Base-by-base conservation (phyloP, 2,329 filamentous ascomycete genomes). In the Knufia fluminis region DNA sequence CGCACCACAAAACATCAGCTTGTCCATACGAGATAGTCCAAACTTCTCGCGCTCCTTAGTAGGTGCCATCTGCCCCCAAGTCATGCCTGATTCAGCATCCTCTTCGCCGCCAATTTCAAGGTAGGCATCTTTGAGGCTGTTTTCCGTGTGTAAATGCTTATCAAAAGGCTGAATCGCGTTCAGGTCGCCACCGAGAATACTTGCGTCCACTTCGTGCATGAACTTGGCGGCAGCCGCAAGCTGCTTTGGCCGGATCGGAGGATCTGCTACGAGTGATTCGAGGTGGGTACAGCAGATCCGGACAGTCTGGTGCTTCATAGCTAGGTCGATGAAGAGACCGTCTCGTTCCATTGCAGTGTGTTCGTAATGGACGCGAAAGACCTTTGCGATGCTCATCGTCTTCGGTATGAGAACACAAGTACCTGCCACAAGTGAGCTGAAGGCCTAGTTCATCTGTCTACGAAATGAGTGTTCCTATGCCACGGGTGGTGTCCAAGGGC, bases 91-190 rank as follows among this genome's bases (percentile, higher is more conserved):
- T 2, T 73, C 70, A n/a, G 63, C 67, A 36, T 72, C 71, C 51
- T 79, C 76, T 32, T 63, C 46, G 0, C 75, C 76, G 0, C 76
- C 76, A 2, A 70, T 65, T 49, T 71, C 68, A 2, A 80, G 65
- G 54, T 72, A 80, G 0, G 74, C 71, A 55, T 80, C 78, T 28
- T 68, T 64, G 1, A 80, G 68, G 0, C 59, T 54, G 48, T 77
- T 75, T 0, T 76, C 70, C 0, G 57, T 55, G 47, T 75, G 74
- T 7, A 78, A 59, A 1, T 64, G 67, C 7, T 60, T 58, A 57
- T 80, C 77, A 48, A 77, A 78, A 0, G 68, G 67, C 53, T 79
- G 68, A 26, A 80, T 78, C 19, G 77, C 76, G 53, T 81, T 81
- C 38, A 79, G 68, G 57, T 80, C 77, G 0, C 78, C 78, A 0